Percentiles rank a stretch among this genome's conserved stretches.
Conservation (phyloP, 805 yeast species). For the Priceomyces fermenticarens region DNA sequence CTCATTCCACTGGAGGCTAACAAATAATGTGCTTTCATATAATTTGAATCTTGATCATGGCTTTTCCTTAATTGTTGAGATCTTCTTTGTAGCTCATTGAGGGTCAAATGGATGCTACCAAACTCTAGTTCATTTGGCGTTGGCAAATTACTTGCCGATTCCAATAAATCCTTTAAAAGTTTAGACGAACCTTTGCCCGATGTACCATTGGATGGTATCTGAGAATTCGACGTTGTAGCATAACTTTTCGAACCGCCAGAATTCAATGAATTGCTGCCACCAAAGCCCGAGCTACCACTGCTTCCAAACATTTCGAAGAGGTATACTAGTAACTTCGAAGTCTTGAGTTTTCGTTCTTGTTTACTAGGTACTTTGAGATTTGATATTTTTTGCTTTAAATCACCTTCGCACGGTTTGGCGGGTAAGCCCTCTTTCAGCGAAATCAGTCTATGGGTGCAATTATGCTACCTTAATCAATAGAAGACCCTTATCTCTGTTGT, state of each 20-base stretch:
- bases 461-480: no score
- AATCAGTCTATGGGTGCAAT: no score
- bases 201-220: conserved; percentile 7
- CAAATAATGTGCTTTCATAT: conserved; percentile 80
- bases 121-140: conserved; percentile 54
- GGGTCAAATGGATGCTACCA: conserved; percentile 78
- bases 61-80: conserved; percentile 54
- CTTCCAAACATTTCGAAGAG: conserved; percentile 6
- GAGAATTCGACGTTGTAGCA: conserved; percentile 6
- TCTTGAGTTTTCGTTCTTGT: not conserved
- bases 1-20: conserved; percentile 87
- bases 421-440: conserved; percentile 1
- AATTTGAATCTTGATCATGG: conserved; percentile 33
- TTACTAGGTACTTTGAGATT: not conserved
- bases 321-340: no score
- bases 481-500: no score
- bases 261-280: conserved; percentile 2
- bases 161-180: conserved; percentile 67
- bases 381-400: not conserved
- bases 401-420: conserved; percentile 1
- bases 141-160: conserved; percentile 75
- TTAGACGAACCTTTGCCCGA: conserved; percentile 12
- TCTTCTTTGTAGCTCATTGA: conserved; percentile 71
- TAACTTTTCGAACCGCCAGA: conserved; percentile 1
- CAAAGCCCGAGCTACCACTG: conserved; percentile 1